Evolutionary conservation across 306 rosid genomes (phyloP), one percentile per base, ranked within the genome.

Genomic region (Cicer arietinum): DNA sequence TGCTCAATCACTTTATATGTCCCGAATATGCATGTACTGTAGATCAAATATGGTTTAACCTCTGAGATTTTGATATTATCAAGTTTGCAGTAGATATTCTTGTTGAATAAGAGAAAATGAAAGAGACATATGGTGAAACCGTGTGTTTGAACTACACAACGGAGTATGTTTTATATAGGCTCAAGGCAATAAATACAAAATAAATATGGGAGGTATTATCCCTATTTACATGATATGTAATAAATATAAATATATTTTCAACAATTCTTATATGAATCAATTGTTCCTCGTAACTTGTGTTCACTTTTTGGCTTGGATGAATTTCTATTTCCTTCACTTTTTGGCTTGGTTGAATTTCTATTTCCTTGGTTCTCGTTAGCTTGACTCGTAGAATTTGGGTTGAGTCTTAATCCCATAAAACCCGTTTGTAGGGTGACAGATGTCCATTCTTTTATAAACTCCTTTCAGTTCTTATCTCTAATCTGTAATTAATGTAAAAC

Each of bases 291-390:
- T 39, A 73, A 45, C 22, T 51, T 46, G 9, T 7, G 5, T 71
- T 61, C 39, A n/a, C 47, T 46, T 47, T 67, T 25, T 62, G 47
- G 80, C 52, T 45, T 74, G 73, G 45, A 53, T 7, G 42, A 53
- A 67, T 54, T 22, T 67, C 51, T 79, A 30, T 63, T 64, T 53
- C 53, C 62, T 72, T 30, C 74, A 22, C 43, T 66, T 75, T 67
- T 17, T 62, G 47, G 80, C 52, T 46, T 74, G 73, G 45, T 62
- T 7, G 42, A 53, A 67, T 54, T 22, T 67, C 51, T 79, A 30
- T 63, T 64, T 53, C 53, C 62, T 72, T 30, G 25, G 25, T 67
- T 14, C 43, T 66, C 76, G 60, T 67, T 39, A 60, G 25, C 41
- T 43, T 14, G 67, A 16, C 59, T 52, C 45, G 9, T 42, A 16